Evolutionary conservation across 2,329 filamentous ascomycete species (phyloP), one percentile per base, ranked within the genome.

Genomic region (Diaporthe vexans): DNA sequence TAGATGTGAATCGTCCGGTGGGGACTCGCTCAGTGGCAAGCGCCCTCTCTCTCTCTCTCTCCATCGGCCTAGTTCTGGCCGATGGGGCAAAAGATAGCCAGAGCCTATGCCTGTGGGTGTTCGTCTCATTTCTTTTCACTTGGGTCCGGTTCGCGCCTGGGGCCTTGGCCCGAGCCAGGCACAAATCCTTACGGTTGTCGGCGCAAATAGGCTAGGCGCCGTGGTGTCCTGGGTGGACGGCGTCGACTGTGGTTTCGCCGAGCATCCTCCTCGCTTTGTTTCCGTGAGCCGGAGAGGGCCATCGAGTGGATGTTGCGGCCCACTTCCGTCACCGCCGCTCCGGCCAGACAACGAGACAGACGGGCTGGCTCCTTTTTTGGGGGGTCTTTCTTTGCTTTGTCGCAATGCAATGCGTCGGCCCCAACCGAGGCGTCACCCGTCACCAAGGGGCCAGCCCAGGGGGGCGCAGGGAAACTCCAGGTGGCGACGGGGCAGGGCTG

Each of bases 211-310:
- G 70, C 70, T 63, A 59, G 59, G 70, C 24, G 67, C 19, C 24
- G 26, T 46, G 24, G 19, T 70, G 37, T n/a, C 11, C 11, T 24
- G 40, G 59, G 59, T 61, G 58, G 58, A 61, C n/a, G 37, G 37
- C 58, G 43, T 19, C 58, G 58, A 43, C n/a, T 46, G 37, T 43
- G 35, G n/a, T 11, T 37, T 35, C 51, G 29, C 43, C 61, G 61
- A 67, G 61, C 46, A 52, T 68, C 48, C 63, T 68, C 46, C 69
- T 71, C 69, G 69, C 69, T 61, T 51, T 71, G 70, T 72, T 72
- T 72, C 70, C 57, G 70, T 46, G 69, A 9, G 13, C 40, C 54
- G 24, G 40, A 54, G 70, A 52, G 21, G 21, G 19, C 68, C 52
- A 24, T 8, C 37, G 33, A 10, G 33, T 58, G 68, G 54, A 21